A percentile compares a stretch with the other conserved stretches of the same genome.
Evolutionary conservation across 1,139 yeast genomes (phyloP).

Genomic region (Pichia sp.): DNA sequence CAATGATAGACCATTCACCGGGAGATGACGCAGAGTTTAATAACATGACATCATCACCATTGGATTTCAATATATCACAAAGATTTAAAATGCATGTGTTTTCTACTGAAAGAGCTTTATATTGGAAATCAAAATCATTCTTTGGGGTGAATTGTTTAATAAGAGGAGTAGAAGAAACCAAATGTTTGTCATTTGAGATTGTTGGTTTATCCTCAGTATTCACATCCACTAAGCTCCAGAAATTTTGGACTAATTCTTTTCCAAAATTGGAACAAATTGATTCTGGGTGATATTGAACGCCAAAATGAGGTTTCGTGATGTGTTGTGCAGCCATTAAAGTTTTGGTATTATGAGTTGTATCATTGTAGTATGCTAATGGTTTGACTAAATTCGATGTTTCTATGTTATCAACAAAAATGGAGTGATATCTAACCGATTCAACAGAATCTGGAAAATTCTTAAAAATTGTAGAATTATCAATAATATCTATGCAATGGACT

Average conservation of each 20-base stretch:
- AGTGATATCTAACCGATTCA: conserved; percentile 85
- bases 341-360: conserved; percentile 20
- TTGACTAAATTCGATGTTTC: conserved; percentile 31
- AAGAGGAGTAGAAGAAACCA: conserved; percentile 18
- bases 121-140: conserved; percentile 17
- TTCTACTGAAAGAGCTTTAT: conserved; percentile 7
- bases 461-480: conserved; percentile 37
- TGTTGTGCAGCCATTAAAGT: conserved; percentile 83
- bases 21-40: conserved; percentile 77
- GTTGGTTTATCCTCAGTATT: not conserved
- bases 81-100: conserved; percentile 36
- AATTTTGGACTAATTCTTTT: conserved; percentile 53
- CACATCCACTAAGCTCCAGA: conserved; percentile 53
- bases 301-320: conserved; percentile 64
- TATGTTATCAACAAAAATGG: conserved; percentile 56
- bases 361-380: conserved; percentile 58
- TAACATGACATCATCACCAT: conserved; percentile 47
- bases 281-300: conserved; percentile 98
- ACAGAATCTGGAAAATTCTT: conserved; percentile 41
- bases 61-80: conserved; percentile 40
- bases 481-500: conserved; percentile 51
- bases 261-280: conserved; percentile 84
- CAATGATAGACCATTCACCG: conserved; percentile 87
- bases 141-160: conserved; percentile 14
- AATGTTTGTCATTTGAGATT: conserved; percentile 8